Evolutionary conservation across 139 green algal species (phyloP), one percentile per base, ranked within the genome.

Genomic region (Ulvella scutata): DNA sequence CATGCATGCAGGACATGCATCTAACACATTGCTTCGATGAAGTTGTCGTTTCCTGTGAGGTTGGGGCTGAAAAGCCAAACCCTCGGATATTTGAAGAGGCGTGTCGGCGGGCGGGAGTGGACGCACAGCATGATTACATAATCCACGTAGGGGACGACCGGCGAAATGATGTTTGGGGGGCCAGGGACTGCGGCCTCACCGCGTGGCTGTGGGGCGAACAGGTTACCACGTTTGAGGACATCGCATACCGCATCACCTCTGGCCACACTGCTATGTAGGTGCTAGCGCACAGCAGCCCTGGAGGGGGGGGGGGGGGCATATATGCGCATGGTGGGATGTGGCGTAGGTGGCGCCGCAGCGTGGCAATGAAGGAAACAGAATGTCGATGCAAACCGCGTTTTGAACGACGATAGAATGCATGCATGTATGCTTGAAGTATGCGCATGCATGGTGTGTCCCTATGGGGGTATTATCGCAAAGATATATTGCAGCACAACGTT

Each of bases 11-110:
- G n/a, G n/a, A n/a, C 33, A 21, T 74, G 17, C 6, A 40, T 23
- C 62, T 74, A 28, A 31, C 28, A 4, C 62, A 74, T 31, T 39
- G 13, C 62, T 43, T 40, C 9, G 33, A 40, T 74, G 33, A 28
- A 4, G 62, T 74, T 4, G 29, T 74, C 17, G 62, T 39, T 28
- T 74, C 33, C 21, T 74, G 33, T 40, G 59, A 88, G 78, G 83
- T 96, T 20, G 79, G 81, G 0, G 88, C 76, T 0, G 92, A 97
- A 81, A 97, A 97, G 81, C 92, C 92, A 37, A 94, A 93, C 80
- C 92, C 89, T 2, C 67, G 84, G 21, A 91, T 96, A 31, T 96
- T 96, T 75, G 79, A 92, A 40, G 72, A 29, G 0, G 83, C 83
- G 3, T 86, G 77, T 33, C 35, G 72, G 36, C 13, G 39, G 7